Percentiles rank a stretch among this genome's conserved stretches.
phyloP scores from a whole-genome alignment of 2,329 filamentous ascomycete species.

The Sporothrix protearum region DNA sequence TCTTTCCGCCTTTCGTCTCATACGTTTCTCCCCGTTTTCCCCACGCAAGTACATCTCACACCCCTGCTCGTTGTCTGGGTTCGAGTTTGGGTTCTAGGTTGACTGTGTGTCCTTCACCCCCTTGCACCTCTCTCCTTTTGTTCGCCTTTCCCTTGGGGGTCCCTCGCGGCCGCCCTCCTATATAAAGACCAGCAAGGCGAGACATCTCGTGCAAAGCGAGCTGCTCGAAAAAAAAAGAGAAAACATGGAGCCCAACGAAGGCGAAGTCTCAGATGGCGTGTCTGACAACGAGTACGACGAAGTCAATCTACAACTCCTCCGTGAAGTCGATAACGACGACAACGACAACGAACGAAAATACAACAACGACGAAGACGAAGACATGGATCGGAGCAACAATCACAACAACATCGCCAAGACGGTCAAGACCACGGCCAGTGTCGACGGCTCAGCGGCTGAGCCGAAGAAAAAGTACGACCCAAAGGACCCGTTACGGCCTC shows the following conservation, averaged over 20 bases:
- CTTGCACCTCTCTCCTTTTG: constrained; percentile 19
- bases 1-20: background rate
- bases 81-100: background rate
- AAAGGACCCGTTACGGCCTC: constrained; percentile 84
- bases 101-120: background rate
- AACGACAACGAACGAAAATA: background rate
- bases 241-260: constrained; percentile 51
- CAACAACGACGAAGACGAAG: constrained; percentile 47
- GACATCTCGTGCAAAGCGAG: constrained; percentile 36
- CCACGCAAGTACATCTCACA: background rate
- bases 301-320: constrained; percentile 40
- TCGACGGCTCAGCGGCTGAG: constrained; percentile 37
- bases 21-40: constrained; percentile 11
- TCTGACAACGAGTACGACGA: constrained; percentile 58
- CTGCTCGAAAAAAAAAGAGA: constrained; percentile 42
- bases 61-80: constrained; percentile 8
- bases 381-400: constrained; percentile 30
- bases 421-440: constrained; percentile 51
- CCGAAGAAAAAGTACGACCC: constrained; percentile 69
- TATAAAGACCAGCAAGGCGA: constrained; percentile 51
- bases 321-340: constrained; percentile 42
- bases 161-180: constrained; percentile 34
- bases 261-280: constrained; percentile 56
- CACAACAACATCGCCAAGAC: constrained; percentile 49
- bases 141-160: constrained; percentile 22